Percentiles rank a stretch among this genome's conserved stretches.
Evolutionary conservation across 495 filamentous ascomycete species (phyloP).

Genomic region (Immersiella caudata): DNA sequence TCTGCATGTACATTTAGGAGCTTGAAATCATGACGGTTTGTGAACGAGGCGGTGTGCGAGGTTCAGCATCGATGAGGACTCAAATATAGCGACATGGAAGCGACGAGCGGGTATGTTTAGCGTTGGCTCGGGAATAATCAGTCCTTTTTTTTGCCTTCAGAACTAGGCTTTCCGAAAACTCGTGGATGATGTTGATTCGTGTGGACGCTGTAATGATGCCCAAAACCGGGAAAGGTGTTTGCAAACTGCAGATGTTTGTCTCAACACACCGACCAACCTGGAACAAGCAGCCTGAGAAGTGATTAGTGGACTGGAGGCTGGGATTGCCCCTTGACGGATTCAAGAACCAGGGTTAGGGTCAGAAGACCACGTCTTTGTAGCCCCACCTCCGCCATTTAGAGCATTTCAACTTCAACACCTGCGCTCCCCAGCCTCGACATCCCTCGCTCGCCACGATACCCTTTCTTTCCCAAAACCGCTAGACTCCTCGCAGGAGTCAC

Average conservation of each 20-base stretch:
- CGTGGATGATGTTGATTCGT: not conserved
- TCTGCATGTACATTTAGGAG: not conserved
- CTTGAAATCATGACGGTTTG: not conserved
- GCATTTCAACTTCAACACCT: not conserved
- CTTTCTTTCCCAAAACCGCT: constrained; percentile 11
- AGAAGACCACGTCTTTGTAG: not conserved
- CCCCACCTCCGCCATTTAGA: not conserved
- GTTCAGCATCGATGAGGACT: too few species aligned
- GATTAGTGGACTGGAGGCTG: not conserved
- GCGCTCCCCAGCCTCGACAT: not conserved
- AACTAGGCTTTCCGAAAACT: not conserved
- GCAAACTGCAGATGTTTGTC: not conserved
- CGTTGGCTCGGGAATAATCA: not conserved
- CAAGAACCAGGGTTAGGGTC: constrained; percentile 5
- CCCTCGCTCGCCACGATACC: not conserved
- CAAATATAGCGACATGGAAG: not conserved
- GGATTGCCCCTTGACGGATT: not conserved
- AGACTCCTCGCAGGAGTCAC: constrained; percentile 33
- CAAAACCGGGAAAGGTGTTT: not conserved
- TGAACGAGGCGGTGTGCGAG: too few species aligned
- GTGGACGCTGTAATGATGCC: not conserved
- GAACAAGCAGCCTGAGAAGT: not conserved
- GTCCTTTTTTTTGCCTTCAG: not conserved
- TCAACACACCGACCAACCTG: not conserved
- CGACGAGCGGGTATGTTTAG: not conserved